Evolutionary conservation across 2,329 filamentous ascomycete genomes (phyloP), one percentile per base, ranked within the genome.

Genomic region (Claviceps humidiphila): DNA sequence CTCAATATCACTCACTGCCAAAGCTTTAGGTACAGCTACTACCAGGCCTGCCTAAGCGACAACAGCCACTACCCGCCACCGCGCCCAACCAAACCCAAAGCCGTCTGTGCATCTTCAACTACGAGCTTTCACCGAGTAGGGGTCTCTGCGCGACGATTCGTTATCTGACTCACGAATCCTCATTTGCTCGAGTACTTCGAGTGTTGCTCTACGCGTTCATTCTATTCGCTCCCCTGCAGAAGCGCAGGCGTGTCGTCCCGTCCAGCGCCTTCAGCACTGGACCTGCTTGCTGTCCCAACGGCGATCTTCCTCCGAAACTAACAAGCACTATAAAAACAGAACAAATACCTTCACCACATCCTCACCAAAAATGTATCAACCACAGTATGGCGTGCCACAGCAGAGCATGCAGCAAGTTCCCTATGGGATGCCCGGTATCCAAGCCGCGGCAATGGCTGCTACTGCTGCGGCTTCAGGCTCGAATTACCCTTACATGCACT

Each of bases 391-490:
- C 54, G 85, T 90, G 53, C 75, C 85, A 56, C 80, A 84, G 58
- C 76, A 82, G 60, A 77, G 77, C 62, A 89, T 95, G 81, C 84
- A 87, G 71, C 63, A 63, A 53, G 65, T 69, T 37, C 61, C 65
- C 20, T 95, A 95, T 71, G 84, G 78, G 53, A 88, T 91, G 69
- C 84, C 85, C 38, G 80, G 85, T 20, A 88, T 89, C 47, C 88
- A 95, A 68, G 89, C 89, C 14, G 90, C 91, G 49, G 90, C 90
- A 54, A 93, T 95, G 87, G 90, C 86, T 45, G 81, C 86, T 22
- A 95, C 90, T 1, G 91, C 91, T 17, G 90, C 91, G 1, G 91
- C 91, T 11, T 90, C 89, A 5, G 90, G 91, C 42, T 85, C 88
- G 55, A 80, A 74, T 56, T 86, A 85, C 59, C 84, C 85, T 56